Evolutionary conservation across 495 filamentous ascomycete genomes (phyloP), one percentile per base, ranked within the genome.

Genomic region (Bryoglossum gracile): DNA sequence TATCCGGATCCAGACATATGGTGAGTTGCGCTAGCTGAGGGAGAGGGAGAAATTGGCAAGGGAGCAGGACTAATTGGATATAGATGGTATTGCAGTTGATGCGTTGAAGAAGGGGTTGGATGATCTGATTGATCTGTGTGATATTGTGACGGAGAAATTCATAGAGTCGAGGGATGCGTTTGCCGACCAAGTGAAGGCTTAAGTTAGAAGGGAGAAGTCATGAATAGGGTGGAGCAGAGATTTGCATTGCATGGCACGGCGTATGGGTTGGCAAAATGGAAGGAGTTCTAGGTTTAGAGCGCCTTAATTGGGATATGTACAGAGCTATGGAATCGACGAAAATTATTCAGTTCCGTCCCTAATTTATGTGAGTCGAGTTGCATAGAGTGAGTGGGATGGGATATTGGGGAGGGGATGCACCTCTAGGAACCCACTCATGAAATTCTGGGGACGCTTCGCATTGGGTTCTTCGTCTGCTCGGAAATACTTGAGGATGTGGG

Each of bases 401-500:
- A n/a, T n/a, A n/a, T n/a, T 10, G n/a, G 9, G 11, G 9, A 42
- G 9, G 38, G 24, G 46, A 22, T 55, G n/a, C n/a, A 53, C 76
- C 76, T 98, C 87, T 62, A 97, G 72, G 75, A 98, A 98, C 24
- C 89, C 88, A 52, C 77, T 74, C 68, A 98, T 89, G 69, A 98
- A 97, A 67, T 80, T 88, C 48, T 76, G 72, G 23, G 92, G 92
- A 66, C 95, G 68, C 56, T 76, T 78, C 49, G 84, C 83, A 52
- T 75, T 80, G 19, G 81, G 77, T 54, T 94, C 87, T 65, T 95
- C 89, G 66, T 95, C 88, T 63, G 81, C 72, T 58, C 88, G 78
- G 76, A 96, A 98, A 70, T 94, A 98, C 62, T 95, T 94, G 76
- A 98, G 86, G 56, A 98, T 79, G 64, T 98, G 92, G 39, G 86